Conservation (phyloP, 2,329 filamentous ascomycete species). For the Ophiostoma novo-ulmi region DNA sequence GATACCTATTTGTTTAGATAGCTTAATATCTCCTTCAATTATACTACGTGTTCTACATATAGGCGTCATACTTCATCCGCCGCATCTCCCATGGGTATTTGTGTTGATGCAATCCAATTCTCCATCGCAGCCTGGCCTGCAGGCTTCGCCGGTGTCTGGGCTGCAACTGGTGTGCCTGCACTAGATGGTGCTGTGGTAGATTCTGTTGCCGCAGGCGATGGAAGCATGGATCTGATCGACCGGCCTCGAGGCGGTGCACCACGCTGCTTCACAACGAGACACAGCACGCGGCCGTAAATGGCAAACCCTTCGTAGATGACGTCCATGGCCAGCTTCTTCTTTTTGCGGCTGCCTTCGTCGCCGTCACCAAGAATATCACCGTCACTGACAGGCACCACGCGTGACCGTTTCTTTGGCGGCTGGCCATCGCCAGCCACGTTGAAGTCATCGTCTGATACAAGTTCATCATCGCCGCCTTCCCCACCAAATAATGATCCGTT, state of each 20-base stretch:
- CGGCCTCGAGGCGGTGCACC: slow-evolving; percentile 36
- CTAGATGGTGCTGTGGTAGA: slow-evolving; percentile 21
- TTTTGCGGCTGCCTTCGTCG: slow-evolving; percentile 55
- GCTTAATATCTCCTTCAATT: background rate
- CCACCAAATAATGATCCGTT: slow-evolving; percentile 27
- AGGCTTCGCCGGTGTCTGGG: slow-evolving; percentile 32
- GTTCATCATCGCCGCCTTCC: background rate
- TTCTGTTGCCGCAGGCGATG: slow-evolving; percentile 25
- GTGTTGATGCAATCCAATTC: slow-evolving; percentile 79
- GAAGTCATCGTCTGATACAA: slow-evolving; percentile 31
- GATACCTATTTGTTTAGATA: background rate
- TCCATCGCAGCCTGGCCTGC: slow-evolving; percentile 69
- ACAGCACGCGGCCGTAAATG: slow-evolving; percentile 89
- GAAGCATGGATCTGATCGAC: slow-evolving; percentile 24
- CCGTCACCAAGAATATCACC: slow-evolving; percentile 31
- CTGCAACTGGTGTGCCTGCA: slow-evolving; percentile 26
- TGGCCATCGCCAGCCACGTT: slow-evolving; percentile 35
- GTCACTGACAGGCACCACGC: slow-evolving; percentile 27
- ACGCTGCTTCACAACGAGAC: slow-evolving; percentile 77
- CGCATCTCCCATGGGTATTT: slow-evolving; percentile 43
- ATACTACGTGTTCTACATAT: background rate
- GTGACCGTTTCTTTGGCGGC: slow-evolving; percentile 40
- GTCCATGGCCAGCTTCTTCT: slow-evolving; percentile 84
- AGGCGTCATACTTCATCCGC: background rate
- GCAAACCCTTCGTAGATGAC: slow-evolving; percentile 93